A percentile compares a stretch with the other conserved stretches of the same genome.
phyloP scores from a whole-genome alignment of 169 alveolate species.

The Cryptosporidium sp. region DNA sequence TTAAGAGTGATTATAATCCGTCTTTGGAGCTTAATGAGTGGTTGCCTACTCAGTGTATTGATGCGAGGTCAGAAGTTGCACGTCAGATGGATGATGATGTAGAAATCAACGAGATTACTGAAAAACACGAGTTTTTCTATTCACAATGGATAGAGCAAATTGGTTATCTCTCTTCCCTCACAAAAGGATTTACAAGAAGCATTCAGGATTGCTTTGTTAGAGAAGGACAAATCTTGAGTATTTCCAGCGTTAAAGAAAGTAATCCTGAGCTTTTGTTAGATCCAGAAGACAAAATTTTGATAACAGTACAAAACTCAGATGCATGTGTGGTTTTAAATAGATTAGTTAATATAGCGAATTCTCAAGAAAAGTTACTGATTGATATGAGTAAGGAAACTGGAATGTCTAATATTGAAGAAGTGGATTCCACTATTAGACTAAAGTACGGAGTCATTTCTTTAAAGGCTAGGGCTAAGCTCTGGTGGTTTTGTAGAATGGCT shows the following conservation, averaged over 20 bases:
- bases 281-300: constrained; percentile 28
- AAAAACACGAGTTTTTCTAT: constrained; percentile 60
- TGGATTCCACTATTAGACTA: neutral
- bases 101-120: neutral
- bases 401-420: neutral
- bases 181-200: constrained; percentile 28
- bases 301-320: constrained; percentile 52
- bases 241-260: constrained; percentile 7
- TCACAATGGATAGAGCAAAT: constrained; percentile 63
- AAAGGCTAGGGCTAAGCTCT: constrained; percentile 47
- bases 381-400: constrained; percentile 36
- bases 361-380: constrained; percentile 23
- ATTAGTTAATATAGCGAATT: constrained; percentile 50
- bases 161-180: constrained; percentile 2
- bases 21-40: constrained; percentile 33
- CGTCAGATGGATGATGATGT: constrained; percentile 10
- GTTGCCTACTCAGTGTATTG: constrained; percentile 36
- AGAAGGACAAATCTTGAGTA: constrained; percentile 11
- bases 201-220: constrained; percentile 27
- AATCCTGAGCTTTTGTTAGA: constrained; percentile 38
- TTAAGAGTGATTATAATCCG: constrained; percentile 8
- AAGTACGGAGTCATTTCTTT: constrained; percentile 44
- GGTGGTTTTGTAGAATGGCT: constrained; percentile 73
- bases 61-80: constrained; percentile 32
- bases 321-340: constrained; percentile 36